Evolutionary conservation across 2,329 filamentous ascomycete genomes (phyloP), one percentile per base, ranked within the genome.

Genomic region (Ophiocordyceps camponoti-saundersi): DNA sequence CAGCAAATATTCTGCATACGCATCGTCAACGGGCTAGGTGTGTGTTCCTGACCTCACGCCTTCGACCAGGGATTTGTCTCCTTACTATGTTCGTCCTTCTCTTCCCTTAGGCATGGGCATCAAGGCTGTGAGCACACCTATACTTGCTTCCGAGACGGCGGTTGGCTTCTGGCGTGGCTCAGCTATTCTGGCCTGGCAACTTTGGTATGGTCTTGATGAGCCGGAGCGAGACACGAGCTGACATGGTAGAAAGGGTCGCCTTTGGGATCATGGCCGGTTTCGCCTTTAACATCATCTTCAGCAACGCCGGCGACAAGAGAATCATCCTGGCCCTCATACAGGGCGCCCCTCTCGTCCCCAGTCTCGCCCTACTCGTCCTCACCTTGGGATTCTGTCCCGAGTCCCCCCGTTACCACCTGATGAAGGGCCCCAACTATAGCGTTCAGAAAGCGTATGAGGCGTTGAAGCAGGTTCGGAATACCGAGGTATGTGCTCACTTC

Each of bases 131-230:
- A 71, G 66, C 36, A 67, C 68, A 0, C 65, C 68, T 1, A 68
- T 71, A 16, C 57, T 71, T 2, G 68, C 67, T 2, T 66, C 65
- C 8, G 69, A 71, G 52, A 69, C 66, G 0, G 65, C 68, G 0
- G 60, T 69, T 15, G 65, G 66, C 0, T 70, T 65, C 50, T 71
- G 68, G 68, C 59, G 68, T 53, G 69, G 68, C 1, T 68, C 66
- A 13, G 65, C 65, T 1, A 67, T 70, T 16, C 58, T 71, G 0
- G 66, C 65, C 5, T 71, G 68, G 68, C 68, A 71, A 40, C 54
- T 71, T 2, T 69, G 65, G 65, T 58, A 48, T 3, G 49, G 44
- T 6, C 18, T 16, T 42, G 26, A 16, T 21, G 44, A 3, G 20
- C 18, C 16, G 13, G 29, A 23, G 10, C 26, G 36, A 40, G 18